Base-by-base conservation (phyloP, 345 rosid genomes). In the Citrus reticulata region DNA sequence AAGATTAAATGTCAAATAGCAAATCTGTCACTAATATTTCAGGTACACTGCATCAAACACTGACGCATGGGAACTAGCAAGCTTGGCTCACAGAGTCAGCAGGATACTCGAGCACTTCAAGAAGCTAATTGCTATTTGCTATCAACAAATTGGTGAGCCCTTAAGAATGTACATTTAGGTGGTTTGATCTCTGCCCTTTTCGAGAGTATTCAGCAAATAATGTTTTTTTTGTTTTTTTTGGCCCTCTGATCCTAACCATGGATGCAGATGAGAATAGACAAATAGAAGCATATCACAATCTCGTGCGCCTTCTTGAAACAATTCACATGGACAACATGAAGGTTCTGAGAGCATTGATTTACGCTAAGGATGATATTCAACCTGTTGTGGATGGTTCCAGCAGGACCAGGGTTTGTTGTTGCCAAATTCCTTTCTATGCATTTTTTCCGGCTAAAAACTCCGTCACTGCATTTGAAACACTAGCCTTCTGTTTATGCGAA, bases 11-110 rank as follows among this genome's bases (percentile, higher is more conserved):
- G 22, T n/a, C 3, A 65, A 32, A 69, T 42, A 69, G 32, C 20
- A 40, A 24, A 11, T 19, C 46, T 68, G 55, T 69, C 32, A 30
- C 37, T 57, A 4, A 13, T 16, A 24, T 54, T n/a, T 29, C 75
- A 88, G 91, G 80, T 75, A 82, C 70, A 70, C 54, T n/a, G 60
- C 88, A 61, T 81, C 84, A 68, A 81, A 84, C 5, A 68, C 84
- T 2, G 88, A 87, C 68, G 82, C 86, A 70, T 87, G 90, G 90
- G 90, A 87, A 72, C 65, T 85, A 22, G 82, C 90, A 37, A 85
- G 84, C 80, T 78, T 85, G 85, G 82, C 87, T 25, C 85, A 87
- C 62, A 87, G 81, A 73, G 75, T 87, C 75, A 60, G 61, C 54
- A 86, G 79, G 72, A 86, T 88, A 58, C 81, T 81, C 20, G 79